Conservation (phyloP, 805 yeast species). For the Candida hispaniensis region DNA sequence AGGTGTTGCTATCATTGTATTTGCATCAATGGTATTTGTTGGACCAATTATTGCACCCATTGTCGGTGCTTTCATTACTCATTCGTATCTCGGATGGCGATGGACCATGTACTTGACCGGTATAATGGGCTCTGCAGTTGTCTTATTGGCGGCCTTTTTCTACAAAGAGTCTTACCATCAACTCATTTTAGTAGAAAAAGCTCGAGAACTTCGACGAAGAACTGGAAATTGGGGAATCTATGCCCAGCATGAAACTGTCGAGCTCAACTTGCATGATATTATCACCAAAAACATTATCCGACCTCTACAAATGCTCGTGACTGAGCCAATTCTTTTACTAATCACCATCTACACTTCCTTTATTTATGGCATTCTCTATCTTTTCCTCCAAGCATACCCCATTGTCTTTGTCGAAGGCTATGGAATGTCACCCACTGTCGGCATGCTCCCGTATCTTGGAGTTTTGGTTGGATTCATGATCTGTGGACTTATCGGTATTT, state of each 20-base stretch:
- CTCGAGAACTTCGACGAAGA: conserved; percentile 46
- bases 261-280: conserved; percentile 46
- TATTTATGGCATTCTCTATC: conserved; percentile 66
- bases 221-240: conserved; percentile 76
- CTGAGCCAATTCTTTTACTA: conserved; percentile 60
- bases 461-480: conserved; percentile 51
- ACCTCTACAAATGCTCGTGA: conserved; percentile 53
- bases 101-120: conserved; percentile 72
- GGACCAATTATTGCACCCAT: conserved; percentile 83
- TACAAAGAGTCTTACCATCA: conserved; percentile 64
- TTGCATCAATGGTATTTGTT: conserved; percentile 59
- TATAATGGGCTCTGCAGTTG: conserved; percentile 40
- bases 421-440: conserved; percentile 45
- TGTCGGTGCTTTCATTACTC: conserved; percentile 56
- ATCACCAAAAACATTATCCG: conserved; percentile 51
- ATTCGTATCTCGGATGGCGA: conserved; percentile 63
- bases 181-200: conserved; percentile 49
- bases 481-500: conserved; percentile 37
- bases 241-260: conserved; percentile 59
- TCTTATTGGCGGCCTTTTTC: conserved; percentile 33
- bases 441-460: conserved; percentile 70
- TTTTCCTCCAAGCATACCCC: conserved; percentile 65
- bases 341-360: conserved; percentile 63
- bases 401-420: conserved; percentile 56
- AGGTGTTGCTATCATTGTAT: conserved; percentile 66